Evolutionary conservation across 78 protist genomes (phyloP), one percentile per base, ranked within the genome.

Genomic region (Dictyostelium firmibasis): DNA sequence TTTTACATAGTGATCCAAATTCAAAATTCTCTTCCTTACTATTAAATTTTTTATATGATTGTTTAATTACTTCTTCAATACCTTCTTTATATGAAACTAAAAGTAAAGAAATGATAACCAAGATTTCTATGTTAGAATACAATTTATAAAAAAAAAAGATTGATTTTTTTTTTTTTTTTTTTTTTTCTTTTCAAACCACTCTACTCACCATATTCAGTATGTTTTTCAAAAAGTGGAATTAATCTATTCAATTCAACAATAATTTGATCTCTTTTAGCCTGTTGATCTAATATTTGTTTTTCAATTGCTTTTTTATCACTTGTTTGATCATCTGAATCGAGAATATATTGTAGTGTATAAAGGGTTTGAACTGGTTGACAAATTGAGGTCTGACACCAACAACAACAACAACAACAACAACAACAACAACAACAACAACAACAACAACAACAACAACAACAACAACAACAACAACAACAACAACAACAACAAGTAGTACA

Each of bases 1-100:
- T 89, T 81, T 89, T 89, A 60, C 94, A 89, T 23, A 33, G 5
- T 25, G 50, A 18, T 11, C 94, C 94, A 89, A 81, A 89, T 53
- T 78, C 75, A 41, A 89, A 89, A 25, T 81, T 25, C 11, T 89
- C 87, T 70, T 89, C 94, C 50, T 70, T 78, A 14, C 64, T 69
- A n/a, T 20, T 31, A 31, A 89, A 69, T 50, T 74, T 57, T 18
- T 81, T 47, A 25, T 69, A 62, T 43, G 88, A 81, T 62, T 43
- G 62, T 81, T 13, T 70, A 70, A 89, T 89, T n/a, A 81, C 36
- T 70, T 78, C 83, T 47, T 64, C 83, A 11, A 70, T 31, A 35
- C 77, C 67, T 41, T 81, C 74, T 81, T 89, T 89, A 36, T 89
- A 89, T 44, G 84, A 60, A 27, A 57, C 93, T 87, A 35, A 2